phyloP scores from a whole-genome alignment of 1,284 basidiomycete genomes.

The Apiotrichum siamense region DNA sequence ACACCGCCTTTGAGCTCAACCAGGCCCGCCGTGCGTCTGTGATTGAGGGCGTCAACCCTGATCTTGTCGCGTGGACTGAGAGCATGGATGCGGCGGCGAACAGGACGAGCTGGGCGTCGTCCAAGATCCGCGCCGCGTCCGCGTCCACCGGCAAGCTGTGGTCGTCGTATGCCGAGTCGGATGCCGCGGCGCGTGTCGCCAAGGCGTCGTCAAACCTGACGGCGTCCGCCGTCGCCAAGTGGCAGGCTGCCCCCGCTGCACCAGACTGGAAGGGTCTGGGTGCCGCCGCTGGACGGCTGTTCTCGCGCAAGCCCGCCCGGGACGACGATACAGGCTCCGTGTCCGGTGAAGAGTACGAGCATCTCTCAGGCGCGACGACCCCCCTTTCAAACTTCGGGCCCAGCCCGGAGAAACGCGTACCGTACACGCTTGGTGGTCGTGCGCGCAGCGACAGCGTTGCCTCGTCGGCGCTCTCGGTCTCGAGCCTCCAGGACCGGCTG shows the following conservation, averaged over 20 bases:
- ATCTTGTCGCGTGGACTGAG: constrained; percentile 15
- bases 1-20: constrained; percentile 29
- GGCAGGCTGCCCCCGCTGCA: constrained; percentile 6
- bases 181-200: constrained; percentile 22
- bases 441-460: constrained; percentile 14
- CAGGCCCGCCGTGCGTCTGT: constrained; percentile 24
- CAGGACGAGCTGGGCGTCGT: constrained; percentile 9
- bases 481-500: constrained; percentile 23
- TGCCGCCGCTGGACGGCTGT: constrained; percentile 9
- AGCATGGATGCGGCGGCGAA: constrained; percentile 4
- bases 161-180: constrained; percentile 20
- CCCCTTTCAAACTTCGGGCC: background rate
- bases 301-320: background rate
- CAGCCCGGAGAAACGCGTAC: background rate
- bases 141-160: constrained; percentile 12
- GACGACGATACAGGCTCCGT: constrained; percentile 14
- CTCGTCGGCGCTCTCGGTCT: constrained; percentile 18
- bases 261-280: constrained; percentile 18
- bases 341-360: constrained; percentile 16
- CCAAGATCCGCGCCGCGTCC: constrained; percentile 11
- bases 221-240: constrained; percentile 20
- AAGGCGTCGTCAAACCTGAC: constrained; percentile 23
- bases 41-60: constrained; percentile 25
- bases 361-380: background rate
- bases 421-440: too few relatives aligned